Conservation (phyloP, 805 yeast species). For the Schwanniomyces sp. region DNA sequence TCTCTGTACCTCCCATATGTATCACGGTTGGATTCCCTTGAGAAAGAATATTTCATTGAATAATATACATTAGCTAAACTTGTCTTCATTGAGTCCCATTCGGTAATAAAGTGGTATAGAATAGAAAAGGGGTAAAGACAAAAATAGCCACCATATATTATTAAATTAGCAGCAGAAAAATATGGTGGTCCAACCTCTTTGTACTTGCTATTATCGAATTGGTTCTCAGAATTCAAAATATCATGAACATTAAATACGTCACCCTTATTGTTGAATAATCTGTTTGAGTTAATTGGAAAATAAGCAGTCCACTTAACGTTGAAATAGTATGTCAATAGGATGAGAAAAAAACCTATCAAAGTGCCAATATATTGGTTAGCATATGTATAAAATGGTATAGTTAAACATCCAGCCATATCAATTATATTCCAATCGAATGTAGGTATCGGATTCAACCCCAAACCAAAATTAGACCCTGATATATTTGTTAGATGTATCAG, state of each 20-base stretch:
- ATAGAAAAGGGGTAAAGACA: conserved; percentile 58
- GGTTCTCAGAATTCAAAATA: conserved; percentile 43
- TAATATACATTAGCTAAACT: conserved; percentile 36
- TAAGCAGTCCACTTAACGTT: conserved; percentile 51
- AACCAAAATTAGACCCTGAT: conserved; percentile 36
- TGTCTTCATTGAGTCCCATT: conserved; percentile 41
- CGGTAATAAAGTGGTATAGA: conserved; percentile 46
- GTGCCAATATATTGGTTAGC: conserved; percentile 40
- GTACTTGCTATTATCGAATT: conserved; percentile 49
- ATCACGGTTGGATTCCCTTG: conserved; percentile 5
- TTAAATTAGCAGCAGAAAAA: conserved; percentile 61
- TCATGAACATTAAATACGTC: conserved; percentile 44
- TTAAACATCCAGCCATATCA: conserved; percentile 37
- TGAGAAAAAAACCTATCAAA: conserved; percentile 30
- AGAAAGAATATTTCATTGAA: conserved; percentile 27
- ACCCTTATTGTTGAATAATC: conserved; percentile 53
- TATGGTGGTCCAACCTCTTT: conserved; percentile 63
- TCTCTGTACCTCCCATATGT: conserved; percentile 26
- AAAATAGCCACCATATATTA: conserved; percentile 57
- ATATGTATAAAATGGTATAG: conserved; percentile 44
- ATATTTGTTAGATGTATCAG: conserved; percentile 41
- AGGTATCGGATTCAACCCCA: conserved; percentile 44
- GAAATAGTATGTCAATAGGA: conserved; percentile 40
- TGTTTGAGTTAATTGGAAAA: conserved; percentile 53
- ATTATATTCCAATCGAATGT: conserved; percentile 45